phyloP scores from a whole-genome alignment of 441 rosid genomes.

The Metrosideros polymorpha region DNA sequence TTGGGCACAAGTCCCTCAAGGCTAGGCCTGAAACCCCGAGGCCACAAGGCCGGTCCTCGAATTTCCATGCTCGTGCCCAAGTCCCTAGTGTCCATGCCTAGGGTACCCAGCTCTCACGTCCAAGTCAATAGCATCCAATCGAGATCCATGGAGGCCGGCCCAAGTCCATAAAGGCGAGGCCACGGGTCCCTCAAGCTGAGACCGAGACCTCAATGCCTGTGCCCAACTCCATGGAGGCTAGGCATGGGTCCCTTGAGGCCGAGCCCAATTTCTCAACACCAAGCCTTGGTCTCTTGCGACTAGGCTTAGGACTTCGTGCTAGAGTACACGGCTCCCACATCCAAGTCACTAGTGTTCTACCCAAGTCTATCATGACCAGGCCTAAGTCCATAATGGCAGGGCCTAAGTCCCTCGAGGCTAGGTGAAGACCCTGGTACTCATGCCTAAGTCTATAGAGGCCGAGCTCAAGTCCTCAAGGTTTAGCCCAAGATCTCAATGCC shows the following conservation, averaged over 20 bases:
- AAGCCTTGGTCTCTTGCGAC: not conserved
- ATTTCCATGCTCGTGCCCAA: not conserved
- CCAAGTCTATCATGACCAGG: fast-evolving
- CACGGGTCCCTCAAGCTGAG: fast-evolving
- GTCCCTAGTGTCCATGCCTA: not conserved
- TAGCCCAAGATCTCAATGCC: not conserved
- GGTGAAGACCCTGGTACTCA: fast-evolving
- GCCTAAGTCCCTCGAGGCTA: not conserved
- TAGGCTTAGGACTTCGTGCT: fast-evolving
- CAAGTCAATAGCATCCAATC: not conserved
- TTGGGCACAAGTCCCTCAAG: not conserved
- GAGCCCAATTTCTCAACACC: not conserved
- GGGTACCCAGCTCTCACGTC: not conserved
- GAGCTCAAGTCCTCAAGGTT: fast-evolving
- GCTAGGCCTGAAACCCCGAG: not conserved
- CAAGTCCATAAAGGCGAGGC: not conserved
- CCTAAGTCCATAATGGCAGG: not conserved
- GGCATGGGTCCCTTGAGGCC: not conserved
- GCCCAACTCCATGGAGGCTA: not conserved
- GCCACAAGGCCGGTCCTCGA: not conserved
- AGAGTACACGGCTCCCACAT: fast-evolving
- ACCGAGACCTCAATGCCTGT: not conserved
- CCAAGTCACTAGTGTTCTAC: not conserved
- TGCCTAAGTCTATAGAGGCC: not conserved
- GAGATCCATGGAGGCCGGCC: not conserved